These are phyloP conservation scores for Aspergillus bertholletiae DNA, from an alignment of 495 filamentous ascomycete species.

Conservation along the genomic window DNA sequence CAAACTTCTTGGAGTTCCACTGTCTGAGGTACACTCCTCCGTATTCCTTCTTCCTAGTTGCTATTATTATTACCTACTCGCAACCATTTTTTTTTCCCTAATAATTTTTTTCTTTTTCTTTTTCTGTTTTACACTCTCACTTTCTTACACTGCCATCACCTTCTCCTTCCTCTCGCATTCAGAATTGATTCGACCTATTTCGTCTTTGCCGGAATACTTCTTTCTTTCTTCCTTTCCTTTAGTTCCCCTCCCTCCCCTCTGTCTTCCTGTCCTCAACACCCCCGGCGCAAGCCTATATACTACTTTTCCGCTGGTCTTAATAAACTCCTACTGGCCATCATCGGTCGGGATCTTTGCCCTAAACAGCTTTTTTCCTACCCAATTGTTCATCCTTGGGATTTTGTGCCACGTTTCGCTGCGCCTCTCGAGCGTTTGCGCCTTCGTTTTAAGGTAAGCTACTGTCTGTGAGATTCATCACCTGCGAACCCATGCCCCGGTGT, in stretches of 20 bases:
- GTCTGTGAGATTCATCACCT: constrained; percentile 12
- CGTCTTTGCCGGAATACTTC: neutral
- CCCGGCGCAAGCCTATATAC: constrained; percentile 7
- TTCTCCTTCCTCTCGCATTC: neutral
- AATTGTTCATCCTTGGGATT: constrained; percentile 21
- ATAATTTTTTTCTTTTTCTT: neutral
- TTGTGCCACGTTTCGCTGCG: constrained; percentile 31
- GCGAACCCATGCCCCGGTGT: constrained; percentile 13
- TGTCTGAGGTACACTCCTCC: neutral
- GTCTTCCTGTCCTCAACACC: neutral
- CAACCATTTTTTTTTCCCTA: neutral
- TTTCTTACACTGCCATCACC: neutral
- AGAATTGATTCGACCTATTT: neutral
- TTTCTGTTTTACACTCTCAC: neutral
- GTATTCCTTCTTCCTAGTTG: neutral
- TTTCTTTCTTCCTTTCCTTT: neutral
- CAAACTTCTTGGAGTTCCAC: constrained; percentile 4
- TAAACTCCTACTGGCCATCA: constrained; percentile 11
- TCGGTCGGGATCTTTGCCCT: constrained; percentile 21
- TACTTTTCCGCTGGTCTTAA: constrained; percentile 9
- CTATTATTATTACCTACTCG: neutral
- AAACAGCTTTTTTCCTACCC: constrained; percentile 16
- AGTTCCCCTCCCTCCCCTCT: neutral
- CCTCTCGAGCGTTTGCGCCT: constrained; percentile 21
- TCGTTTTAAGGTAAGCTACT: constrained; percentile 20